Percentiles rank a stretch among this genome's conserved stretches.
These are phyloP conservation scores for Orbilia oligospora DNA, from an alignment of 2,329 filamentous ascomycete genomes.

Conservation along the genomic window DNA sequence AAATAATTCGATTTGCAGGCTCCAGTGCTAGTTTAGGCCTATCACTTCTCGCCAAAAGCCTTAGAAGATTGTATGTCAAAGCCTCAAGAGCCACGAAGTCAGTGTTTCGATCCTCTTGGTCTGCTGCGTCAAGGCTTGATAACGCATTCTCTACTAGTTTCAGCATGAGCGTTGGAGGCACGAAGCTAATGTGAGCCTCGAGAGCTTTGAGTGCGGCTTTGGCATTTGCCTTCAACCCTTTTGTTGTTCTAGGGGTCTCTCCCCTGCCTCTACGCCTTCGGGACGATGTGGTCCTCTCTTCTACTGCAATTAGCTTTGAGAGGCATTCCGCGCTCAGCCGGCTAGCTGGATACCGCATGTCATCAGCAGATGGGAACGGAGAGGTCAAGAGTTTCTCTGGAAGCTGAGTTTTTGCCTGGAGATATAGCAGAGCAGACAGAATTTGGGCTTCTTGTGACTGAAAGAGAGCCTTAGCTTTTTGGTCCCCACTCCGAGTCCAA, in stretches of 20 bases:
- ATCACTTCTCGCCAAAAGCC: constrained; percentile 20
- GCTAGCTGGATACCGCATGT: neutral
- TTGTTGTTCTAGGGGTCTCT: neutral
- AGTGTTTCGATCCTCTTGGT: neutral
- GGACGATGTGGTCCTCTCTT: neutral
- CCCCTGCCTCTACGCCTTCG: neutral
- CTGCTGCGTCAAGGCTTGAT: neutral
- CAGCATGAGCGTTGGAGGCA: constrained; percentile 3
- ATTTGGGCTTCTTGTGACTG: constrained; percentile 13
- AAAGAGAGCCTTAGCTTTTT: neutral
- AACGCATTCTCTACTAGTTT: constrained; percentile 16
- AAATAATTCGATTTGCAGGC: constrained; percentile 5
- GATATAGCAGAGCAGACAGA: constrained; percentile 2
- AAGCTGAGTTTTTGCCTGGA: neutral
- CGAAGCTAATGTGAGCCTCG: neutral
- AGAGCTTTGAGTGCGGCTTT: constrained; percentile 6
- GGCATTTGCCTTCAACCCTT: neutral
- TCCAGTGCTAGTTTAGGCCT: constrained; percentile 11
- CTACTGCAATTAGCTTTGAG: neutral
- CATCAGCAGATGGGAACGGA: neutral
- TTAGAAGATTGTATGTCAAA: constrained; percentile 5
- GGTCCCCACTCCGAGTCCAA: neutral
- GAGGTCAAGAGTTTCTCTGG: neutral
- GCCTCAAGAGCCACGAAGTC: neutral
- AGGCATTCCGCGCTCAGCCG: neutral